Evolutionary conservation across 2,329 filamentous ascomycete species (phyloP), one percentile per base, ranked within the genome.

Genomic region (Conoideocrella luteorostrata): DNA sequence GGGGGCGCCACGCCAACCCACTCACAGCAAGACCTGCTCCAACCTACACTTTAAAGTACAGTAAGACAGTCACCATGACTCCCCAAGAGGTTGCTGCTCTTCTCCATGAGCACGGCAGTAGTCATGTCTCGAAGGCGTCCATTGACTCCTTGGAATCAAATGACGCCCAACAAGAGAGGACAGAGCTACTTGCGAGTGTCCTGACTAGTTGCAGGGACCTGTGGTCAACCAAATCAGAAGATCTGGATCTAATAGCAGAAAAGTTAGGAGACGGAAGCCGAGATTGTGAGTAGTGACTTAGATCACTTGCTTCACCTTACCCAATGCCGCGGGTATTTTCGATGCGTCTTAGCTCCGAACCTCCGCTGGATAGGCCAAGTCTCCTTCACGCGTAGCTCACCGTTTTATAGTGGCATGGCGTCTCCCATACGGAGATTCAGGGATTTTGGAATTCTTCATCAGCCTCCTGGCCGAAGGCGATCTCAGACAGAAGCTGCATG

Each of bases 391-490:
- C 28, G 10, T n/a, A 32, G 45, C 45, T 47, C 15, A 47, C 37
- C 36, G 20, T 17, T 23, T 22, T 15, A 22, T 32, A 81, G 78
- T 68, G 32, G 67, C 68, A 36, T 82, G 78, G 76, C 69, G 80
- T 45, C 52, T 68, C 20, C 72, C 79, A 0, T 62, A 79, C 9
- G 79, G 78, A 6, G 69, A 76, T 22, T 78, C 79, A 0, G 77
- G 77, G 2, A 61, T 82, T 24, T 58, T 83, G 7, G 66, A 71
- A 17, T 77, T 80, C 59, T 78, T 79, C 52, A 64, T 80, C 13
- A 58, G 63, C 10, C 52, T 77, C 11, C 55, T 80, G 7, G 60
- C 61, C 5, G 55, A 57, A 1, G 58, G 67, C 4, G 61, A 56
- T 2, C 49, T 73, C 28, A 59, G 60, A 9, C 63, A 67, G 24